Percentiles rank a stretch among this genome's conserved stretches.
These are phyloP conservation scores for Candida railenensis DNA, from an alignment of 805 yeast genomes.

Conservation along the genomic window DNA sequence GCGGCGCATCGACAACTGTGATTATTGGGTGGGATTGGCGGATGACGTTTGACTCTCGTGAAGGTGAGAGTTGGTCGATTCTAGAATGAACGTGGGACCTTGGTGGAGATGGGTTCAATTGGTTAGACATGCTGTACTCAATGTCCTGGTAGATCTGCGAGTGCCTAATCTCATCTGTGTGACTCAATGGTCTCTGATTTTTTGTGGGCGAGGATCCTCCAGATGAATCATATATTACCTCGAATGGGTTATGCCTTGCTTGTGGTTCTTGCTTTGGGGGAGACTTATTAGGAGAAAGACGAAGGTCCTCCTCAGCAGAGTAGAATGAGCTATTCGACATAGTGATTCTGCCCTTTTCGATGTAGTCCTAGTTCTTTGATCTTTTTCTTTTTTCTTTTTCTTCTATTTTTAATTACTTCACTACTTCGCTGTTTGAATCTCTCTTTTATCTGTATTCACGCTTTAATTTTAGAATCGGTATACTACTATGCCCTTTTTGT, in stretches of 20 bases:
- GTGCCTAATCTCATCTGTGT: neutral
- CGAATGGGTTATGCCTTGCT: constrained; percentile 25
- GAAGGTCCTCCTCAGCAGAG: neutral
- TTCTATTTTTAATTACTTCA: neutral
- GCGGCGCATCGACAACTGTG: constrained; percentile 21
- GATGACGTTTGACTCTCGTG: neutral
- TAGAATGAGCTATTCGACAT: constrained; percentile 1
- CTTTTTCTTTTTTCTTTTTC: neutral
- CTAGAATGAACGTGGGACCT: neutral
- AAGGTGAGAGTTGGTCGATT: neutral
- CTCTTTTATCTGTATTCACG: too few relatives aligned
- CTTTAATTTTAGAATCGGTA: too few relatives aligned
- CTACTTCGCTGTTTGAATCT: too few relatives aligned
- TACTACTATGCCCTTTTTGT: too few relatives aligned
- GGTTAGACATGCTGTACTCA: constrained; percentile 1
- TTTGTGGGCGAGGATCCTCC: constrained; percentile 3
- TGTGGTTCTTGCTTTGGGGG: neutral
- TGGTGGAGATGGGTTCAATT: neutral
- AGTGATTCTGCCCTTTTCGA: too few relatives aligned
- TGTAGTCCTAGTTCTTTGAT: too few relatives aligned
- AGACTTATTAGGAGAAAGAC: neutral
- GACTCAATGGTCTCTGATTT: constrained; percentile 1
- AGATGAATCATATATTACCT: constrained; percentile 19
- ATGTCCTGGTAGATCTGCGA: constrained; percentile 5
- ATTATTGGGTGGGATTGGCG: constrained; percentile 19